These are phyloP conservation scores for Diddensiella santjacobensis DNA, from an alignment of 805 yeast species.

Conservation along the genomic window DNA sequence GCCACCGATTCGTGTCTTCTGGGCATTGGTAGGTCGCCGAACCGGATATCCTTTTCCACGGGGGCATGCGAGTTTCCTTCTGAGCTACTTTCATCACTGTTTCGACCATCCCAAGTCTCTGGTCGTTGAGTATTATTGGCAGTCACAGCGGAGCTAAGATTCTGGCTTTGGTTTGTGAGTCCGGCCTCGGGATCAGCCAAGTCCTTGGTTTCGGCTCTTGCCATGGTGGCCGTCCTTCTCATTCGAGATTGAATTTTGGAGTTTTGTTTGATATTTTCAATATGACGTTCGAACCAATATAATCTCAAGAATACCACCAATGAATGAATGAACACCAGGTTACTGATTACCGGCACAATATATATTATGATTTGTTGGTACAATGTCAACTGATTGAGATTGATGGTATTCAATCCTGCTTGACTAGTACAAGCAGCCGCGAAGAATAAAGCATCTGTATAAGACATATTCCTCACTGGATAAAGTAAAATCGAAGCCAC, in stretches of 20 bases:
- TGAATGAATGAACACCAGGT: slow-evolving; percentile 87
- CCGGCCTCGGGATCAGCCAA: slow-evolving; percentile 12
- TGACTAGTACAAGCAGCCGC: slow-evolving; percentile 79
- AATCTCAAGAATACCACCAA: slow-evolving; percentile 70
- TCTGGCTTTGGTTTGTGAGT: slow-evolving; percentile 8
- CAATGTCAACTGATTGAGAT: slow-evolving; percentile 56
- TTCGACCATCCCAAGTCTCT: not conserved
- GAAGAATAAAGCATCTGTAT: slow-evolving; percentile 77
- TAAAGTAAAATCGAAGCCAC: slow-evolving; percentile 72
- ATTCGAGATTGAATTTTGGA: slow-evolving; percentile 78
- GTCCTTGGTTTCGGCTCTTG: slow-evolving; percentile 37
- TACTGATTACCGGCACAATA: slow-evolving; percentile 59
- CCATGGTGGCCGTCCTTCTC: slow-evolving; percentile 75
- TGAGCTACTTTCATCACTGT: slow-evolving; percentile 8
- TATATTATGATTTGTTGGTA: slow-evolving; percentile 81
- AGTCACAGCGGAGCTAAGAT: not conserved
- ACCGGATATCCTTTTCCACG: slow-evolving; percentile 44
- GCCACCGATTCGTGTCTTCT: slow-evolving; percentile 45
- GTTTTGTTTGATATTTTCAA: slow-evolving; percentile 72
- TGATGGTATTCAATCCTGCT: slow-evolving; percentile 84
- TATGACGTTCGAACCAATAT: slow-evolving; percentile 84
- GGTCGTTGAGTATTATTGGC: not conserved
- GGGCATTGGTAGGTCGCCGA: slow-evolving; percentile 49
- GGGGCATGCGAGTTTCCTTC: slow-evolving; percentile 1
- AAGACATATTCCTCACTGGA: slow-evolving; percentile 60